Conservation (phyloP, 1,284 basidiomycete species). For the Microbotryum silenes-acaulis region DNA sequence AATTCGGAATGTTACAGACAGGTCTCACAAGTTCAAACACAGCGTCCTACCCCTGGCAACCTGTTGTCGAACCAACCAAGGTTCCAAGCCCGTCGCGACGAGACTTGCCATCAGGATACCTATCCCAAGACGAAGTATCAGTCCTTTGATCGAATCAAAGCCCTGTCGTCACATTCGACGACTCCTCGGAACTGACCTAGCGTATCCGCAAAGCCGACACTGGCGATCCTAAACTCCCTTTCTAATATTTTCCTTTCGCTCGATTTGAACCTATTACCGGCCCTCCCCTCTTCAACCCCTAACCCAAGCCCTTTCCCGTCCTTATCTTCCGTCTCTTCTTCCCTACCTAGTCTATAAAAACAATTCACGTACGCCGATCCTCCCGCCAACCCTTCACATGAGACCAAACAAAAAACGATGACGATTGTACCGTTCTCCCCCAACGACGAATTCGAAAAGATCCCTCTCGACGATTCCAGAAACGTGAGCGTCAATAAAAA, state of each 20-base stretch:
- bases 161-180: too few species aligned
- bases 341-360: constrained; percentile 27
- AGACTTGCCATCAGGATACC: neutral
- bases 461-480: constrained; percentile 16
- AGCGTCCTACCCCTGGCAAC: constrained; percentile 5
- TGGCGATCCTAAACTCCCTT: constrained; percentile 31
- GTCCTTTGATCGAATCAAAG: too few species aligned
- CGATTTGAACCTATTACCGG: neutral
- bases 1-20: too few species aligned
- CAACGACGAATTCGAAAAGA: constrained; percentile 15
- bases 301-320: neutral
- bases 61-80: constrained; percentile 3
- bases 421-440: constrained; percentile 29
- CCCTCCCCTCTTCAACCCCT: neutral
- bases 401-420: constrained; percentile 18
- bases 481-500: constrained; percentile 25
- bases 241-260: constrained; percentile 13
- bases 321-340: neutral
- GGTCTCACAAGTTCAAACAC: constrained; percentile 1
- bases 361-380: constrained; percentile 35
- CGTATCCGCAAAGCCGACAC: constrained; percentile 34
- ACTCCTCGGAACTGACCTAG: constrained; percentile 7
- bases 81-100: constrained; percentile 6
- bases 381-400: constrained; percentile 33
- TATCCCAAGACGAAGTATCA: neutral